A percentile compares a stretch with the other conserved stretches of the same genome.
phyloP scores from a whole-genome alignment of 306 rosid species.

The Glycine latifolia region DNA sequence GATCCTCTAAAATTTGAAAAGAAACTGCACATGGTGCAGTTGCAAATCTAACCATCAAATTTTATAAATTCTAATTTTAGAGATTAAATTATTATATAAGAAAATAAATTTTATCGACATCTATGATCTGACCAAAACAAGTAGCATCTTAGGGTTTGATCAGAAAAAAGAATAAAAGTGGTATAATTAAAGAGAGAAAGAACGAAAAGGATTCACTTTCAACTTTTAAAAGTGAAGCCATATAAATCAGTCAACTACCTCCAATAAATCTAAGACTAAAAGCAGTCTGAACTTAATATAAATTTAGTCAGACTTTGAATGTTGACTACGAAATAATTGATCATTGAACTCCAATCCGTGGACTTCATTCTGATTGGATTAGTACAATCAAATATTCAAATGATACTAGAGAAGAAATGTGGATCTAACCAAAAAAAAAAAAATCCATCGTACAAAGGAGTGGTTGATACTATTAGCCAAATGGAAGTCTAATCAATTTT shows the following conservation, averaged over 20 bases:
- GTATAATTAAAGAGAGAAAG: neutral
- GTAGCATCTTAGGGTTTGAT: neutral
- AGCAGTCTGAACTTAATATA: neutral
- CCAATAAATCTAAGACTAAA: conserved; percentile 29
- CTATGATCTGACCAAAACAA: neutral
- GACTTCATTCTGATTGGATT: conserved; percentile 7
- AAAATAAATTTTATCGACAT: neutral
- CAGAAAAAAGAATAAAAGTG: neutral
- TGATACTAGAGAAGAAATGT: conserved; percentile 4
- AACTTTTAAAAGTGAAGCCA: conserved; percentile 11
- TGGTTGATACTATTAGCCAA: conserved; percentile 7
- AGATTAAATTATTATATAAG: too few relatives aligned
- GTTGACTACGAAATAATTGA: conserved; percentile 29
- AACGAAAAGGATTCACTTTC: neutral
- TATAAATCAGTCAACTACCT: conserved; percentile 9
- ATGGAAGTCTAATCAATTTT: conserved; percentile 8
- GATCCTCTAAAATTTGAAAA: too few relatives aligned
- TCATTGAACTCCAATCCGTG: conserved; percentile 9
- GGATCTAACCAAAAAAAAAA: neutral
- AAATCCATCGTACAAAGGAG: conserved; percentile 18
- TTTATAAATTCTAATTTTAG: too few relatives aligned
- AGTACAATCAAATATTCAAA: conserved; percentile 18
- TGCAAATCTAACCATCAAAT: too few relatives aligned
- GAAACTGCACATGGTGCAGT: too few relatives aligned
- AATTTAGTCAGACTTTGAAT: neutral